Percentiles rank a stretch among this genome's conserved stretches.
phyloP scores from a whole-genome alignment of 108 stramenopile genomes.

The Fragilaria crotonensis region DNA sequence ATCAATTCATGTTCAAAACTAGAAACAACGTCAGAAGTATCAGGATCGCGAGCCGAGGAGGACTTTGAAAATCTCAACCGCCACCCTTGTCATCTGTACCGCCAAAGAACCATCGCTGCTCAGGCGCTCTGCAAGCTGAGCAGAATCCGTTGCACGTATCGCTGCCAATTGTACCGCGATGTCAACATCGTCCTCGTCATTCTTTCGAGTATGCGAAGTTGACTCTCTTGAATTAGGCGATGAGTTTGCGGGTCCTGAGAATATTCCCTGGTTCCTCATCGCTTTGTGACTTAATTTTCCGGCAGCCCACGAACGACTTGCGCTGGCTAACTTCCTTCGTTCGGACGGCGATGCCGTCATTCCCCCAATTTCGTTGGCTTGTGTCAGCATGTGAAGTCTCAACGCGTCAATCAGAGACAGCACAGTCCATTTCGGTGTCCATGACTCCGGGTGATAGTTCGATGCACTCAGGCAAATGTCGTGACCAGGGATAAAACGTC shows the following conservation, averaged over 20 bases:
- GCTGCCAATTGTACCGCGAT: neutral
- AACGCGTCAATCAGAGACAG: slow-evolving; percentile 60
- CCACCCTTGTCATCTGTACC: neutral
- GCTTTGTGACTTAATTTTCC: neutral
- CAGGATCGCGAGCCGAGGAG: neutral
- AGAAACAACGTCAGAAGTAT: neutral
- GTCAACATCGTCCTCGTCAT: neutral
- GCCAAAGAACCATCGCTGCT: neutral
- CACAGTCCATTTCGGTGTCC: slow-evolving; percentile 82
- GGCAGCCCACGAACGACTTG: slow-evolving; percentile 43
- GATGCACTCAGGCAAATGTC: slow-evolving; percentile 86
- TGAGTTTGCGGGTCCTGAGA: neutral
- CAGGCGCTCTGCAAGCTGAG: neutral
- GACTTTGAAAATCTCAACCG: neutral
- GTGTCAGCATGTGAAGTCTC: slow-evolving; percentile 75
- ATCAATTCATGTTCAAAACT: slow-evolving; percentile 3
- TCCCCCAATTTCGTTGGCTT: slow-evolving; percentile 78
- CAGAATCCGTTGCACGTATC: neutral
- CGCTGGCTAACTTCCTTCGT: slow-evolving; percentile 28
- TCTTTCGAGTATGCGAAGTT: neutral
- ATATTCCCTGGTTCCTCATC: neutral
- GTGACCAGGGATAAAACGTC: slow-evolving; percentile 55
- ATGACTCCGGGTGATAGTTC: slow-evolving; percentile 82
- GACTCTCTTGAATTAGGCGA: neutral
- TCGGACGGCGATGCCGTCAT: slow-evolving; percentile 32